phyloP scores from a whole-genome alignment of 148 eudicot species.

The Pouteria glomerata region DNA sequence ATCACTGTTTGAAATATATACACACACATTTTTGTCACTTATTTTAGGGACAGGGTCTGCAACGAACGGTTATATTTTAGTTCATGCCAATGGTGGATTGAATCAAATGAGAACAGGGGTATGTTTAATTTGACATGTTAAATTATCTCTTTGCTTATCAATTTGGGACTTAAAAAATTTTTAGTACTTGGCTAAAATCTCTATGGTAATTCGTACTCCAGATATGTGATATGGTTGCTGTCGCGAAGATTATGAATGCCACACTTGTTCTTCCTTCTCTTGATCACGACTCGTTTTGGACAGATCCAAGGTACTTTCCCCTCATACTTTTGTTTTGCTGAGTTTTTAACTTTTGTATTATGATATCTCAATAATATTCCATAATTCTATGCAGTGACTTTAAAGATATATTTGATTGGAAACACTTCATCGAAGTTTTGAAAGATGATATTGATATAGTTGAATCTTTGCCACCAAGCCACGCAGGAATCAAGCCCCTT shows the following conservation, averaged over 20 bases:
- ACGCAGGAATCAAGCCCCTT: constrained; percentile 25
- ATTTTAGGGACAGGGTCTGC: constrained; percentile 21
- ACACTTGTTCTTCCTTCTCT: constrained; percentile 63
- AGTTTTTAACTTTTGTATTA: neutral
- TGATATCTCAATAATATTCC: neutral
- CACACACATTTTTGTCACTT: neutral
- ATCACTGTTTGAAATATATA: neutral
- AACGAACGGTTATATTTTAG: constrained; percentile 46
- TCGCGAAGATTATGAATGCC: constrained; percentile 71
- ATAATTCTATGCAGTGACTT: constrained; percentile 41
- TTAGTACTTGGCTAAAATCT: neutral
- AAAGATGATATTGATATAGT: constrained; percentile 46
- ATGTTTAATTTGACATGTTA: constrained; percentile 9
- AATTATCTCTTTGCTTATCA: neutral
- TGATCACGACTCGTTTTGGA: constrained; percentile 72
- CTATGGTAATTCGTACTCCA: constrained; percentile 11
- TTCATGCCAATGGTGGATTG: constrained; percentile 54
- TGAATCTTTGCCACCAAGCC: constrained; percentile 43
- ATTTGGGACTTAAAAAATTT: neutral
- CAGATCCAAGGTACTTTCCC: constrained; percentile 54
- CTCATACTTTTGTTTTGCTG: neutral
- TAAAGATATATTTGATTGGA: constrained; percentile 67
- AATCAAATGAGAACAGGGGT: constrained; percentile 72
- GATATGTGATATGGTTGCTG: constrained; percentile 82
- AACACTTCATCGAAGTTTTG: constrained; percentile 44